Conservation (phyloP, 2,329 filamentous ascomycete species). For the Nemania sp. region DNA sequence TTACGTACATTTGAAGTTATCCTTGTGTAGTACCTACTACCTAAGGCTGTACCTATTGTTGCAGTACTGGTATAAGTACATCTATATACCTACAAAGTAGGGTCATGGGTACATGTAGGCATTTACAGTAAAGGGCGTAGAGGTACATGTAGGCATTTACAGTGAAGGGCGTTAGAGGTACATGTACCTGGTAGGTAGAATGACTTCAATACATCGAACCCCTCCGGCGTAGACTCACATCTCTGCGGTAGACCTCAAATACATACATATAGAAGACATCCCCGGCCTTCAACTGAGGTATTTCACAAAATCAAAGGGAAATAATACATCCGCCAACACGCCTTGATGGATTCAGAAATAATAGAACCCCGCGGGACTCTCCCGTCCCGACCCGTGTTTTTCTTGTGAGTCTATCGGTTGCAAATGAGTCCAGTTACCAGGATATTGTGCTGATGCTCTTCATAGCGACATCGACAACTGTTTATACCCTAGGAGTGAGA, state of each 20-base stretch:
- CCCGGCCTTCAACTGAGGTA: not conserved
- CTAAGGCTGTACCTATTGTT: no score
- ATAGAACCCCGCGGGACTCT: constrained; percentile 31
- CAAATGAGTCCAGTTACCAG: not conserved
- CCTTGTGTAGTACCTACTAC: no score
- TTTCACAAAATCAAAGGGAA: not conserved
- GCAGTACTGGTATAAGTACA: no score
- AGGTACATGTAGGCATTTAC: no score
- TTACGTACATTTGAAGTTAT: no score
- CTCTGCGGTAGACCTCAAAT: not conserved
- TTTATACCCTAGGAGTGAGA: constrained; percentile 83
- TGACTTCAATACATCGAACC: constrained; percentile 1
- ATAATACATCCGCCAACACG: not conserved
- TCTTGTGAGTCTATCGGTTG: constrained; percentile 48
- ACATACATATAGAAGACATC: not conserved
- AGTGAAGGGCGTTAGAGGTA: no score
- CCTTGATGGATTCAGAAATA: constrained; percentile 37
- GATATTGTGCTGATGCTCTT: constrained; percentile 44
- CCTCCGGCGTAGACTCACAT: no score
- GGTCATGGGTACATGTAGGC: no score
- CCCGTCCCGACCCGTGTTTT: constrained; percentile 45
- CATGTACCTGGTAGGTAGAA: not conserved
- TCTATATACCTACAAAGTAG: no score
- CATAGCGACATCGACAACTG: constrained; percentile 99
- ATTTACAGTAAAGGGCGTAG: no score